phyloP scores from a whole-genome alignment of 2,329 filamentous ascomycete genomes.

The Lecanicillium sp. region DNA sequence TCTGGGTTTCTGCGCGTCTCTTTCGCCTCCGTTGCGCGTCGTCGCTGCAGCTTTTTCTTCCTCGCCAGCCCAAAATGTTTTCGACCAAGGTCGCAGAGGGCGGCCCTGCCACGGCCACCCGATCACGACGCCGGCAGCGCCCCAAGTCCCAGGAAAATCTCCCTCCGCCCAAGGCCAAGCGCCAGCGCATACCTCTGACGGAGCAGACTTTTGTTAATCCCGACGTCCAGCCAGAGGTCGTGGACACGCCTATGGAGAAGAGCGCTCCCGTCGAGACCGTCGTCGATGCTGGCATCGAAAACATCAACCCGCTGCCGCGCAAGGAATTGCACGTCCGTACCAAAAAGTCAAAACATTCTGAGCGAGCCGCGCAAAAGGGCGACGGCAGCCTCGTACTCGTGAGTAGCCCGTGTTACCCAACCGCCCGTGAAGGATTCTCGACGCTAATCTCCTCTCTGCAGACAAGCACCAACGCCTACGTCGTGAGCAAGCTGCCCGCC shows the following conservation, averaged over 20 bases:
- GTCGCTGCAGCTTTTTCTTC: slow-evolving; percentile 14
- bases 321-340: slow-evolving; percentile 54
- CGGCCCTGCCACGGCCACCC: slow-evolving; percentile 50
- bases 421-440: slow-evolving; percentile 16
- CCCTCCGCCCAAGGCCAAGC: slow-evolving; percentile 56
- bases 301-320: slow-evolving; percentile 31
- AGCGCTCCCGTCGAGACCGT: slow-evolving; percentile 38
- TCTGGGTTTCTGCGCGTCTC: slow-evolving; percentile 2
- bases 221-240: slow-evolving; percentile 45
- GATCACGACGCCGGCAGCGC: slow-evolving; percentile 56
- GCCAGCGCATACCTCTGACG: slow-evolving; percentile 51
- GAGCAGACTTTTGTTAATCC: slow-evolving; percentile 52
- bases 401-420: slow-evolving; percentile 24
- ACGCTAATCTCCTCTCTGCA: slow-evolving; percentile 29
- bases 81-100: slow-evolving; percentile 47
- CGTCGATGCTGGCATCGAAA: slow-evolving; percentile 41
- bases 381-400: slow-evolving; percentile 64
- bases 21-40: background rate
- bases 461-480: slow-evolving; percentile 81
- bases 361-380: slow-evolving; percentile 56
- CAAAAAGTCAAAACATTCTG: slow-evolving; percentile 57
- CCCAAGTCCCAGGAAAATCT: slow-evolving; percentile 50
- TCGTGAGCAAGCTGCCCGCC: slow-evolving; percentile 75
- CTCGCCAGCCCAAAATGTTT: slow-evolving; percentile 44
- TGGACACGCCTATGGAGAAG: slow-evolving; percentile 50